A percentile compares a stretch with the other conserved stretches of the same genome.
These are phyloP conservation scores for Paracamarosporium sp. DNA, from an alignment of 2,329 filamentous ascomycete genomes.

Conservation along the genomic window DNA sequence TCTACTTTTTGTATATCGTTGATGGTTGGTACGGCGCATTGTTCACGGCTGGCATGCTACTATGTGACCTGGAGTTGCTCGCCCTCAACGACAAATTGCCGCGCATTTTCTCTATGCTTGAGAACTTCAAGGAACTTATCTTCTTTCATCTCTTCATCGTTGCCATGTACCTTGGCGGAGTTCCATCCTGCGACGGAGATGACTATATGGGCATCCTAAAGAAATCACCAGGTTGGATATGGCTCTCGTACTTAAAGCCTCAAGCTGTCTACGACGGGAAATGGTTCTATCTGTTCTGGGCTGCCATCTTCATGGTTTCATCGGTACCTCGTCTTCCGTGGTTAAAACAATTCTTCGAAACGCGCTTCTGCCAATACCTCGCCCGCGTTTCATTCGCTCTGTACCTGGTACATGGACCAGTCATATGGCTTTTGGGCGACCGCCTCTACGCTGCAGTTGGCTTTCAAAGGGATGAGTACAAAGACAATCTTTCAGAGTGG, in stretches of 20 bases:
- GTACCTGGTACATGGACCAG: conserved; percentile 64
- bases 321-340: conserved; percentile 64
- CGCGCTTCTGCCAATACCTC: conserved; percentile 60
- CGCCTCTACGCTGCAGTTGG: conserved; percentile 68
- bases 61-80: conserved; percentile 46
- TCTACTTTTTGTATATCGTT: conserved; percentile 72
- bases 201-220: conserved; percentile 57
- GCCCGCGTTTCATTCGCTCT: conserved; percentile 64
- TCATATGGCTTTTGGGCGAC: conserved; percentile 55
- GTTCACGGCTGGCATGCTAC: conserved; percentile 45
- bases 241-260: conserved; percentile 66
- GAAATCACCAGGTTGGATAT: conserved; percentile 66
- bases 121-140: conserved; percentile 57
- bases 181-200: conserved; percentile 58
- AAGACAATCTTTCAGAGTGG: conserved; percentile 63
- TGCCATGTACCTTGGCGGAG: conserved; percentile 65
- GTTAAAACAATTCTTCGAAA: conserved; percentile 56
- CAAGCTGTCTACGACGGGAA: conserved; percentile 71
- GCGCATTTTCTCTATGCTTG: conserved; percentile 57
- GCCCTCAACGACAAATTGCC: conserved; percentile 34
- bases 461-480: conserved; percentile 58
- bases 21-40: conserved; percentile 66
- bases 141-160: conserved; percentile 53
- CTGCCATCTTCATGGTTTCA: conserved; percentile 63
- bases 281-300: conserved; percentile 72